Base-by-base conservation (phyloP, 2,329 filamentous ascomycete genomes). In the Talaromyces sp. region DNA sequence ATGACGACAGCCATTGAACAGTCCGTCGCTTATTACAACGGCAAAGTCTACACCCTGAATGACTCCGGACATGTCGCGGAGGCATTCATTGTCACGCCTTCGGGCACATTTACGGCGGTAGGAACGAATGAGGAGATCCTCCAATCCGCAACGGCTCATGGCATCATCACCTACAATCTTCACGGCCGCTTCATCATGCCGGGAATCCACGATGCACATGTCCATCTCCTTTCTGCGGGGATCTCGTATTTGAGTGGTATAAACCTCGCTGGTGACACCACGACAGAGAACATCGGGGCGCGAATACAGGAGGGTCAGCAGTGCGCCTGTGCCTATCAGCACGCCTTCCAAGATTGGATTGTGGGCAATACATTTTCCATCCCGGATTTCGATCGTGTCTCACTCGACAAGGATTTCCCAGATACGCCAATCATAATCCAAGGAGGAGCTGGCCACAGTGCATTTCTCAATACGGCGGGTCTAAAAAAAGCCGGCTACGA, bases 141-240 rank as follows among this genome's bases (percentile, higher is more conserved):
- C 15, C 19, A 53, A 7, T 58, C 67, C 6, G 72, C 72, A 1
- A 63, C 67, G 25, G 8, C 64, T 3, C 61, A 66, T 10, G 56
- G 61, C n/a, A 65, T 70, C 2, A 67, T 74, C 6, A 62, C 68
- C 5, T 70, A 72, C 34, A 71, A 78, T 56, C 67, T 77, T 1
- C 67, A 69, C 27, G 69, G 67, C n/a, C 65, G 67, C 11, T 77
- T 77, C 54, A 68, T 74, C 8, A 77, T 78, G 76, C 76, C 76
- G 1, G 76, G 76, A 1, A 75, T 78, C 36, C 76, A 78, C 63
- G 76, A 77, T 64, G 75, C 75, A 1, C 76, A 78, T 64, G 72
- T 71, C 65, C 75, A 77, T 62, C 67, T 77, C 3, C 67, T 77
- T 3, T 65, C 68, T 10, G 72, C 73, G 13, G 73, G 73, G 2